Evolutionary conservation across 2,329 filamentous ascomycete species (phyloP).

Genomic region (Colletotrichum lupini): DNA sequence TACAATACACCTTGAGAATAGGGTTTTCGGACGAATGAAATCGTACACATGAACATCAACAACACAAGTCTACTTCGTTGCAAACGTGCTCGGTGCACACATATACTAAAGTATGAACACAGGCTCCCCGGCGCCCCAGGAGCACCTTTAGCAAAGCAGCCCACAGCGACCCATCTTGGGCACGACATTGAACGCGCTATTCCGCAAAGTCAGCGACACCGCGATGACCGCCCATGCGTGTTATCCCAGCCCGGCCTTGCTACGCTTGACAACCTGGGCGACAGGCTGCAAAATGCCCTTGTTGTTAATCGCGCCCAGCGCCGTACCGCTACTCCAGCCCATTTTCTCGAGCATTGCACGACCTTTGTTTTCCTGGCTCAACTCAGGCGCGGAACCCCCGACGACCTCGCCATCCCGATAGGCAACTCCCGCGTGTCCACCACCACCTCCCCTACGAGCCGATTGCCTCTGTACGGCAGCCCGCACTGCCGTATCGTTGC

Average conservation of each 20-base stretch:
- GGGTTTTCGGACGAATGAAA: constrained; percentile 70
- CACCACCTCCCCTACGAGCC: constrained; percentile 35
- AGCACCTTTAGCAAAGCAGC: no score
- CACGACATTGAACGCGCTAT: not conserved
- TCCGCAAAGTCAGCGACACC: fast-evolving
- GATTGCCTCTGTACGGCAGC: constrained; percentile 21
- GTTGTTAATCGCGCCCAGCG: constrained; percentile 83
- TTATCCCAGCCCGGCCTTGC: constrained; percentile 84
- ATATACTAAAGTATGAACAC: not conserved
- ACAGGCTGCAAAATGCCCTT: constrained; percentile 91
- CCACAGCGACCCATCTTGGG: no score
- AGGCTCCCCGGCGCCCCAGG: no score
- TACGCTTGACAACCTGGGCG: constrained; percentile 85
- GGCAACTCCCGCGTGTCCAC: constrained; percentile 55
- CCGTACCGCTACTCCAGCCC: constrained; percentile 92
- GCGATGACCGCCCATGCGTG: not conserved
- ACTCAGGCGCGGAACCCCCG: constrained; percentile 84
- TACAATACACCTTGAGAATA: constrained; percentile 77
- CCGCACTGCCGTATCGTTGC: constrained; percentile 51
- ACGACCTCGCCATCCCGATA: constrained; percentile 91
- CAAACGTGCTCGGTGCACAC: no score
- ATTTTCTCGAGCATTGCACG: constrained; percentile 93
- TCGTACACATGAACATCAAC: constrained; percentile 65
- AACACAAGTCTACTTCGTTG: not conserved
- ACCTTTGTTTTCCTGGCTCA: constrained; percentile 85